phyloP scores from a whole-genome alignment of 306 rosid species.

The Sicyos edulis region DNA sequence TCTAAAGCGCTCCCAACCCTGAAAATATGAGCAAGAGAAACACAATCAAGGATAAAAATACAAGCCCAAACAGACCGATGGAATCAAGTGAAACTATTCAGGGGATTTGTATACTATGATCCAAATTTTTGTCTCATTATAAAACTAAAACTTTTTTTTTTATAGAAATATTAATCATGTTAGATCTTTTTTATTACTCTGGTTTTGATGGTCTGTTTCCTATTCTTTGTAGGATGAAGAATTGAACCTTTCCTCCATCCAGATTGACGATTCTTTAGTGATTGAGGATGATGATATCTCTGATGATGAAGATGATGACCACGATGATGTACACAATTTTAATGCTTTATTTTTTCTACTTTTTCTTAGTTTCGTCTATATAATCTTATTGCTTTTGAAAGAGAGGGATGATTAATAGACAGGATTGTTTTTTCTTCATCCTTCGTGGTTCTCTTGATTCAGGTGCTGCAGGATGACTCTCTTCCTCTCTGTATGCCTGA shows the following conservation, averaged over 20 bases:
- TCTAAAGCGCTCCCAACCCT: no score
- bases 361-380: not conserved
- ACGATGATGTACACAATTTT: conserved; percentile 66
- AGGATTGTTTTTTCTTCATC: not conserved
- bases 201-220: not conserved
- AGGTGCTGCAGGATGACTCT: conserved; percentile 89
- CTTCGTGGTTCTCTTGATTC: conserved; percentile 18
- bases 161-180: not conserved
- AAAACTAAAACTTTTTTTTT: not conserved
- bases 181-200: not conserved
- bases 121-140: not conserved
- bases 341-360: not conserved
- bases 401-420: not conserved
- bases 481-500: conserved; percentile 91
- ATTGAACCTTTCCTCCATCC: conserved; percentile 78
- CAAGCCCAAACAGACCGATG: no score
- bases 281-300: conserved; percentile 97
- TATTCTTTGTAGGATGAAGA: conserved; percentile 67
- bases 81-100: no score
- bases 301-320: conserved; percentile 95
- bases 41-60: no score
- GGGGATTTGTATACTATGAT: not conserved
- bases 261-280: conserved; percentile 87
- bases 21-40: no score
- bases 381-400: not conserved